Evolutionary conservation across 2,329 filamentous ascomycete species (phyloP), one percentile per base, ranked within the genome.

Genomic region (Didymella pinodella): DNA sequence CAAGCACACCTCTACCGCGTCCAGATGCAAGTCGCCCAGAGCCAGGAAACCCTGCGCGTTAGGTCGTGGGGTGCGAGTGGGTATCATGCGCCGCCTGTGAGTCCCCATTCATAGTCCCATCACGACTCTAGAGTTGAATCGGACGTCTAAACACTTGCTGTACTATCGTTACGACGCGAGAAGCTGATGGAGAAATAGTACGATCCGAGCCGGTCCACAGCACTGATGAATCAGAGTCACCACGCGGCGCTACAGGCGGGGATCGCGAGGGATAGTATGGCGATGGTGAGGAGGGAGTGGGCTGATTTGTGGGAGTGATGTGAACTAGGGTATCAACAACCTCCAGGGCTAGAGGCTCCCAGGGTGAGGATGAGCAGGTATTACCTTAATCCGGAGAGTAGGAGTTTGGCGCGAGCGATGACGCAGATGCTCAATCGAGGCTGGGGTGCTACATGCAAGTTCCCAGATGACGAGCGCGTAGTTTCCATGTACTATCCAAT

Each of bases 171-270:
- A 18, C 18, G 18, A 18, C 18, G 18, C 18, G 18, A 18, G 7
- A 16, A 18, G 16, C 34, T 38, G 18, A 38, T 7, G 18, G 34
- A 38, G 18, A 7, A 18, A 10, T 43, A 64, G 52, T 44, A 59
- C 10, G 65, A 67, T 54, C 66, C 62, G 48, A 45, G 38, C 1
- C 47, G 38, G 11, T 51, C 56, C 3, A 61, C 60, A 18, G 58
- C 58, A 8, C 45, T 59, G 3, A 62, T 67, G 63, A 59, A 45
- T 22, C 59, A 63, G 25, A 61, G 45, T 7, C 50, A 45, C 10
- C 53, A 67, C 26, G 49, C 59, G 6, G 48, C 52, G 12, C 50
- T 66, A 14, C 58, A 69, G 47, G 66, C 66, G 4, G 61, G 61
- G 16, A 57, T 62, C 41, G 29, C 57, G 4, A 10, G 52, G n/a